Base-by-base conservation (phyloP, 2,329 filamentous ascomycete species). In the Phoma sp. region DNA sequence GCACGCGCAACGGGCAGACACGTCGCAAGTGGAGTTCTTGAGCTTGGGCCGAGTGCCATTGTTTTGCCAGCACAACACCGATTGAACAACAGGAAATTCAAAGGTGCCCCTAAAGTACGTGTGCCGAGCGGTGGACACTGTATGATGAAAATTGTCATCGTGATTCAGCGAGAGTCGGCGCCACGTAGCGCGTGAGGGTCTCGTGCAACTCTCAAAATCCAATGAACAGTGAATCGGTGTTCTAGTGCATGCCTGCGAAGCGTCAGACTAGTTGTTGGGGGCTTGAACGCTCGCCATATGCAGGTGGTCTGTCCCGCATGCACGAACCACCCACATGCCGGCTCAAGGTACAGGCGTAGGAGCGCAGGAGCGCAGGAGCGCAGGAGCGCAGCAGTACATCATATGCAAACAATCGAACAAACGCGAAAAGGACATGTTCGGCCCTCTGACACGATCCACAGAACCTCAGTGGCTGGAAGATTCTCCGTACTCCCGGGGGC, bases 1-100 rank as follows among this genome's bases (percentile, higher is more conserved):
- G 53, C 47, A 56, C 47, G 43, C 36, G 53, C 53, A 51, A 25
- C 43, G 24, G 38, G 12, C 43, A 51, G 47, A 47, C 53, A 56
- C 53, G 53, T 56, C 38, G 53, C 53, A 51, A 47, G 43, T 49
- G 46, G 52, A 49, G 41, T 50, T 41, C 27, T 17, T 41, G 22
- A 55, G 52, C 45, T 36, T 55, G 45, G 46, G 36, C 46, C 36
- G 36, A 32, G 40, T 24, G 35, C 41, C 38, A 45, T 25, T 38
- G 27, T 41, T 22, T 35, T 50, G 52, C 52, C 52, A 55, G 39
- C 52, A 50, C 52, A 50, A 49, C 41, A 45, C 29, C 36, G 33
- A 35, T n/a, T 27, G 3, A 35, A 17, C 29, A 44, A 37, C 40
- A 32, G 25, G 29, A 22, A 33, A 15, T 24, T 45, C 36, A 15